These are phyloP conservation scores for Dichotomopilus funicola DNA, from an alignment of 2,329 filamentous ascomycete genomes.

Conservation along the genomic window DNA sequence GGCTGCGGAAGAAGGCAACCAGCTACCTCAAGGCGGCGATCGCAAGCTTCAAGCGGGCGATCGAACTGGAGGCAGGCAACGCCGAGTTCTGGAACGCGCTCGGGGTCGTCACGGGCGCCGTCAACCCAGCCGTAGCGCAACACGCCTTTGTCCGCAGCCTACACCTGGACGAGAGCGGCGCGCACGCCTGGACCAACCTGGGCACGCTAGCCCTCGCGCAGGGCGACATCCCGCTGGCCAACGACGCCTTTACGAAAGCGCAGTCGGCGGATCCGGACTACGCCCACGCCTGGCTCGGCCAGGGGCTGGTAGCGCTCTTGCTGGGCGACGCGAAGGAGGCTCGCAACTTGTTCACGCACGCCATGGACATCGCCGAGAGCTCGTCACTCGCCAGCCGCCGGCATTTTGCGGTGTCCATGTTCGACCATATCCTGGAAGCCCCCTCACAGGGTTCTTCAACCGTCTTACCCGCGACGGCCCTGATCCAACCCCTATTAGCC, in stretches of 20 bases:
- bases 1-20: constrained; percentile 50
- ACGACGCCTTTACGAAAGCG: constrained; percentile 80
- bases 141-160: constrained; percentile 89
- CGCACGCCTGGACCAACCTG: constrained; percentile 83
- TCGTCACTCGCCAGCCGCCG: constrained; percentile 66
- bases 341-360: constrained; percentile 80
- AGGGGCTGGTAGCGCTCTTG: constrained; percentile 76
- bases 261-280: constrained; percentile 95
- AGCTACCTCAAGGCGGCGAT: constrained; percentile 75
- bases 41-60: constrained; percentile 87
- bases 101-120: constrained; percentile 78
- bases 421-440: constrained; percentile 68
- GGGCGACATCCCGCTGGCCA: constrained; percentile 77
- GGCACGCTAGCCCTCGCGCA: constrained; percentile 80
- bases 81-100: constrained; percentile 96
- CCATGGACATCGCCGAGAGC: constrained; percentile 83
- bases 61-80: constrained; percentile 91
- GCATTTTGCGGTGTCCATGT: constrained; percentile 73
- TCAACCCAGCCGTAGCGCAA: constrained; percentile 83
- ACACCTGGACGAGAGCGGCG: constrained; percentile 84
- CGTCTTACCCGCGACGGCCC: constrained; percentile 47
- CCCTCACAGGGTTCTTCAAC: constrained; percentile 28
- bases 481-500: constrained; percentile 84
- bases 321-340: constrained; percentile 72
- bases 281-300: constrained; percentile 87